Percentiles rank a stretch among this genome's conserved stretches.
Evolutionary conservation across 208 protist genomes (phyloP).

Genomic region (Porcisia hertigi): DNA sequence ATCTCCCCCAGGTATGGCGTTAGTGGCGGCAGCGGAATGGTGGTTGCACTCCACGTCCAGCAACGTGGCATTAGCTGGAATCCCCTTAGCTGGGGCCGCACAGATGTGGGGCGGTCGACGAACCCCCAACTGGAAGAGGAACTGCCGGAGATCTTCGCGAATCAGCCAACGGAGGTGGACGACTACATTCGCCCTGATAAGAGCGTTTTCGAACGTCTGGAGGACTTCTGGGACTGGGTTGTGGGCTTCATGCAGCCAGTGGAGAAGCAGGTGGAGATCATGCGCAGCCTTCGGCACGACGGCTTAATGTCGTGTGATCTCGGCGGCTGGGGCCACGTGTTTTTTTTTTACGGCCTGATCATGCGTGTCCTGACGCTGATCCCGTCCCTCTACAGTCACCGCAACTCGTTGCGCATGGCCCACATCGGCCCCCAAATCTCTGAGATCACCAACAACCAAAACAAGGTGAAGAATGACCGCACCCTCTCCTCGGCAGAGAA

Average conservation of each 20-base stretch:
- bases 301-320: slow-evolving; percentile 79
- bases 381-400: slow-evolving; percentile 79
- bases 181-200: slow-evolving; percentile 88
- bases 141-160: slow-evolving; percentile 84
- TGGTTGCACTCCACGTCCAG: slow-evolving; percentile 17
- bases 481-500: slow-evolving; percentile 82
- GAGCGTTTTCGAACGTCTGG: slow-evolving; percentile 78
- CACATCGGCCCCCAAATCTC: slow-evolving; percentile 74
- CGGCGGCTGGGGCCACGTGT: slow-evolving; percentile 77
- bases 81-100: slow-evolving; percentile 47
- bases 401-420: slow-evolving; percentile 81
- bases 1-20: not conserved
- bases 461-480: slow-evolving; percentile 78
- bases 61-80: slow-evolving; percentile 71
- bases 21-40: not conserved
- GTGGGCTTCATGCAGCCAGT: slow-evolving; percentile 84
- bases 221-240: slow-evolving; percentile 90
- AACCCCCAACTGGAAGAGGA: slow-evolving; percentile 72
- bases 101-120: slow-evolving; percentile 34
- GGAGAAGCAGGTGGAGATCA: slow-evolving; percentile 86
- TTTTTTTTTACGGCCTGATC: slow-evolving; percentile 77
- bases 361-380: slow-evolving; percentile 82
- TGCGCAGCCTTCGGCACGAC: slow-evolving; percentile 71
- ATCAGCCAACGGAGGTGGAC: slow-evolving; percentile 81
- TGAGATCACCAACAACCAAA: slow-evolving; percentile 80